Percentiles rank a stretch among this genome's conserved stretches.
These are phyloP conservation scores for Physcia stellaris DNA, from an alignment of 495 filamentous ascomycete genomes.

Conservation along the genomic window DNA sequence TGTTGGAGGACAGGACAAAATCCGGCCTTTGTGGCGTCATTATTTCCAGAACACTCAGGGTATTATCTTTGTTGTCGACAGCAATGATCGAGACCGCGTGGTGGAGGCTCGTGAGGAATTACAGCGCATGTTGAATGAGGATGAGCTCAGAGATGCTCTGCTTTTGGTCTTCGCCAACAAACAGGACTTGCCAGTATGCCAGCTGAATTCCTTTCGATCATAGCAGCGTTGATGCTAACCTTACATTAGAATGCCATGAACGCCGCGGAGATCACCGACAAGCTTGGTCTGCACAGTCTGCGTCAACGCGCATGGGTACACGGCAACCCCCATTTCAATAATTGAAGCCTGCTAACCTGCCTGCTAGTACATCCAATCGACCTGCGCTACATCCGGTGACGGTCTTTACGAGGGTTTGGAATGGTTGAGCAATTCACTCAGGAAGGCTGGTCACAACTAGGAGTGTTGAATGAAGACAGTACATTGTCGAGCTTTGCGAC, in stretches of 20 bases:
- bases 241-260: slow-evolving; percentile 87
- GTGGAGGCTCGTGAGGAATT: slow-evolving; percentile 97
- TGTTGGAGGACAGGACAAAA: slow-evolving; percentile 99
- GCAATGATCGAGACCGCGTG: slow-evolving; percentile 99
- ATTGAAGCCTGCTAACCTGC: slow-evolving; percentile 12
- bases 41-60: slow-evolving; percentile 99
- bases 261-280: slow-evolving; percentile 97
- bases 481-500: no score
- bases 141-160: slow-evolving; percentile 93
- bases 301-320: slow-evolving; percentile 97
- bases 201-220: not conserved
- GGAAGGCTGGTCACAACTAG: slow-evolving; percentile 80
- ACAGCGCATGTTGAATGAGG: slow-evolving; percentile 99
- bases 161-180: slow-evolving; percentile 99
- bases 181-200: slow-evolving; percentile 94
- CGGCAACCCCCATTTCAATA: slow-evolving; percentile 10
- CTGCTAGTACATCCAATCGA: slow-evolving; percentile 94
- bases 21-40: slow-evolving; percentile 92
- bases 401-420: slow-evolving; percentile 99
- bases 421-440: slow-evolving; percentile 92
- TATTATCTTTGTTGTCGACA: slow-evolving; percentile 99
- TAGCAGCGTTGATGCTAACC: slow-evolving; percentile 3
- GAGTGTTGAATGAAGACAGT: no score
- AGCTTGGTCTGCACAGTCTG: slow-evolving; percentile 97
- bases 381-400: slow-evolving; percentile 97